Evolutionary conservation across 2,329 filamentous ascomycete species (phyloP), one percentile per base, ranked within the genome.

Genomic region (Cladosporium halotolerans): DNA sequence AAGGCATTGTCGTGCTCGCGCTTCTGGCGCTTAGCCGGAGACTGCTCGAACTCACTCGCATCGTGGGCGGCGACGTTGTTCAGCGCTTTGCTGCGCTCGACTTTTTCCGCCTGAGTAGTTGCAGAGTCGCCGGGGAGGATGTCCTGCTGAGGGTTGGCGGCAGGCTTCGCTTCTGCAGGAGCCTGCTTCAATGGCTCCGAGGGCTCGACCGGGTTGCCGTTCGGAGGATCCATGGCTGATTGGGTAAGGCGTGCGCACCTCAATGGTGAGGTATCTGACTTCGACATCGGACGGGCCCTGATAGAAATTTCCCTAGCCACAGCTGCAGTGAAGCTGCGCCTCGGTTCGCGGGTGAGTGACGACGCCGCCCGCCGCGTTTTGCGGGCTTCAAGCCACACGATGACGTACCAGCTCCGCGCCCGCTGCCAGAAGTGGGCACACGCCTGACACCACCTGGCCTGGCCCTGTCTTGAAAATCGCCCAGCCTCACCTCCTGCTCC

Each of bases 81-180:
- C 55, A 42, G 55, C 43, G 42, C 62, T 63, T 58, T 68, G 64
- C 51, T 45, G 31, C 69, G 59, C 57, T 71, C 68, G 43, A 70
- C 57, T 55, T 72, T 73, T 52, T 72, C 70, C 16, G 70, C 69
- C 53, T 66, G 68, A n/a, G 70, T 71, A 10, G 63, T 64, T 7
- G 68, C 64, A 7, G 69, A 71, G 52, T 72, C 68, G 38, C 66
- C 64, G 33, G 64, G 62, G 32, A 69, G 55, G 16, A 68, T 63
- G 33, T 68, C 63, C 42, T 61, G 58, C 48, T 68, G 68, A 32
- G 69, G 66, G 56, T 71, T 62, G n/a, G 58, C 61, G 28, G 54
- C 57, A 11, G 58, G 61, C 23, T 58, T 42, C 14, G 36, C 57
- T 51, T 59, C 53, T 13, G 62, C 58, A 13, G 58, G 50, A 5